phyloP scores from a whole-genome alignment of 768 basidiomycete species.

The Tulasnella sp. region DNA sequence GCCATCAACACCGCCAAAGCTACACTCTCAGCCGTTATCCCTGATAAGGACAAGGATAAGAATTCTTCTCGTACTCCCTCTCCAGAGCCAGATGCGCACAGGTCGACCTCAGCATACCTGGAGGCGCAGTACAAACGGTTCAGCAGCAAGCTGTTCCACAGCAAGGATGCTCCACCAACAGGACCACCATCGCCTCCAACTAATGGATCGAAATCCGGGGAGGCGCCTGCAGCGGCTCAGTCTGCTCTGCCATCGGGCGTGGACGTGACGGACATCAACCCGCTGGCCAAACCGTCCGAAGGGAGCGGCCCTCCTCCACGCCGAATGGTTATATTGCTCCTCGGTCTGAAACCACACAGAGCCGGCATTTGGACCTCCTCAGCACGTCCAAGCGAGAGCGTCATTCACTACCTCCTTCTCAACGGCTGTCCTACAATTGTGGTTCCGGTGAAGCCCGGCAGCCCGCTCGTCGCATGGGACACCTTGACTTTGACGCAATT shows the following conservation, averaged over 20 bases:
- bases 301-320: constrained; percentile 39
- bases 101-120: constrained; percentile 3
- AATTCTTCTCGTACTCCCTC: not conserved
- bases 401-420: constrained; percentile 57
- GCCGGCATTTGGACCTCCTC: constrained; percentile 53
- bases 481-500: constrained; percentile 53
- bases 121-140: constrained; percentile 8
- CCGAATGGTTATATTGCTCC: constrained; percentile 52
- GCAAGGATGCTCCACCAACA: constrained; percentile 4
- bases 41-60: not conserved
- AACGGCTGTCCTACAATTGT: constrained; percentile 60
- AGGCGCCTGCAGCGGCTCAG: not conserved
- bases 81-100: not conserved
- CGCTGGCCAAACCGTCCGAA: not conserved
- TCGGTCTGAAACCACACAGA: constrained; percentile 60
- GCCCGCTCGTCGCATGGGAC: constrained; percentile 64
- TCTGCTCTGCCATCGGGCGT: not conserved
- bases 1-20: not conserved
- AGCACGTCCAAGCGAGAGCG: constrained; percentile 57
- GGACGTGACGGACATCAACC: constrained; percentile 10
- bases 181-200: not conserved
- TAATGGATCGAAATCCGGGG: not conserved
- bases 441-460: constrained; percentile 55
- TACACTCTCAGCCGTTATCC: constrained; percentile 5
- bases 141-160: not conserved